Percentiles rank a stretch among this genome's conserved stretches.
phyloP scores from a whole-genome alignment of 768 basidiomycete genomes.

The Tephrocybe sp. region DNA sequence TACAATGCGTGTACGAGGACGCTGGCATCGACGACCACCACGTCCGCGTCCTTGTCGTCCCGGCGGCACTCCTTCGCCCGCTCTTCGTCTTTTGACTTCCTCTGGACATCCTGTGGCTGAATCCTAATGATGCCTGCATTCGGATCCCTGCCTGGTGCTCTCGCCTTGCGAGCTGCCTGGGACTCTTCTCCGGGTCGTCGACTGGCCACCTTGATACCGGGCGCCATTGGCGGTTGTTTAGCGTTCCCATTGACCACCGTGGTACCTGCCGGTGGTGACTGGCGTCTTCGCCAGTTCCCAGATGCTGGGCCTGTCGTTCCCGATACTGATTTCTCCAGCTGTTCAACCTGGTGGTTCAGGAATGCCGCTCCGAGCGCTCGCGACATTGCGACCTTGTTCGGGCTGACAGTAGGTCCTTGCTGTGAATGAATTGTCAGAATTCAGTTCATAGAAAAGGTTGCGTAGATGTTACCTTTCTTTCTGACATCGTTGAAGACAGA shows the following conservation, averaged over 20 bases:
- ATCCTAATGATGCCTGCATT: conserved; percentile 6
- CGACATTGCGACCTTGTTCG: conserved; percentile 78
- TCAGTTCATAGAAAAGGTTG: background rate
- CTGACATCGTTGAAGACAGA: conserved; percentile 6
- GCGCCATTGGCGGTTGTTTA: conserved; percentile 33
- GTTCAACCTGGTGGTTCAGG: conserved; percentile 84
- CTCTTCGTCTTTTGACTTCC: conserved; percentile 32
- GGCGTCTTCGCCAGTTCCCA: conserved; percentile 63
- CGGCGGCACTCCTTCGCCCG: conserved; percentile 12
- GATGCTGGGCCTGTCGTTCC: conserved; percentile 41
- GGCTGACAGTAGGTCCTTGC: conserved; percentile 28
- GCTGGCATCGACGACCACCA: conserved; percentile 79
- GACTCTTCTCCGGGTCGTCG: conserved; percentile 27
- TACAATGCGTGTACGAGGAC: conserved; percentile 77
- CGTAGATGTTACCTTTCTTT: conserved; percentile 11
- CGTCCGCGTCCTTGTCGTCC: conserved; percentile 63
- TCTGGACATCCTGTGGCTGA: conserved; percentile 17
- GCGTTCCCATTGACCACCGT: conserved; percentile 17
- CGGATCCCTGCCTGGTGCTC: conserved; percentile 8
- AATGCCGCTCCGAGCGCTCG: conserved; percentile 86
- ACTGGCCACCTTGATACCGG: conserved; percentile 31
- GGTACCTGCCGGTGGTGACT: conserved; percentile 11
- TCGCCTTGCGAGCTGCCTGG: conserved; percentile 18
- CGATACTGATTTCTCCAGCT: conserved; percentile 76
- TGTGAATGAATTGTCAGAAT: background rate